These are phyloP conservation scores for Colletotrichum tabaci DNA, from an alignment of 2,329 filamentous ascomycete species.

Conservation along the genomic window DNA sequence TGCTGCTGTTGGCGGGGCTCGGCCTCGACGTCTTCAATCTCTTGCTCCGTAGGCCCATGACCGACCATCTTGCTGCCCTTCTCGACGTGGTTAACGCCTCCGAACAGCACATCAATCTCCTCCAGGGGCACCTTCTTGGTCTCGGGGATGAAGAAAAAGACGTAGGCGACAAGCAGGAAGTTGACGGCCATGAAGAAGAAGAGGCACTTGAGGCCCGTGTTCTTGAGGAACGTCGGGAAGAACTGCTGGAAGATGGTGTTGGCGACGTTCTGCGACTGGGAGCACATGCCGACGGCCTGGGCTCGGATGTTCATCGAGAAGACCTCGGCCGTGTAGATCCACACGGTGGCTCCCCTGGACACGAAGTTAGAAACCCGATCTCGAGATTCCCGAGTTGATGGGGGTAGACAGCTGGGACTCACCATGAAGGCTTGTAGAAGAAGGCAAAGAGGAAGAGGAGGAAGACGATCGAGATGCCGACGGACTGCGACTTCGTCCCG, in stretches of 20 bases:
- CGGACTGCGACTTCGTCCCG: slow-evolving; percentile 69
- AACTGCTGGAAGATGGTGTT: slow-evolving; percentile 79
- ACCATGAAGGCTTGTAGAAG: slow-evolving; percentile 80
- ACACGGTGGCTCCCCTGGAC: slow-evolving; percentile 66
- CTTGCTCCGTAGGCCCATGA: slow-evolving; percentile 3
- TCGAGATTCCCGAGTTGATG: background rate
- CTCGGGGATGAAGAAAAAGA: slow-evolving; percentile 66
- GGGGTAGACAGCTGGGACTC: slow-evolving; percentile 50
- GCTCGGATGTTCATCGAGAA: slow-evolving; percentile 80
- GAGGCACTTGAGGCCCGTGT: slow-evolving; percentile 61
- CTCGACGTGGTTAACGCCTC: slow-evolving; percentile 68
- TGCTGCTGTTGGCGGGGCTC: background rate
- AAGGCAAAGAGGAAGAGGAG: slow-evolving; percentile 76
- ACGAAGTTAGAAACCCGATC: background rate
- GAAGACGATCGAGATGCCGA: slow-evolving; percentile 77
- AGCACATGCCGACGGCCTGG: slow-evolving; percentile 78
- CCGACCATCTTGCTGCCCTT: slow-evolving; percentile 64
- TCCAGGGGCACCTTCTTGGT: slow-evolving; percentile 65
- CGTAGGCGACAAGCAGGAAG: slow-evolving; percentile 62
- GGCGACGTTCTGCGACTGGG: slow-evolving; percentile 73
- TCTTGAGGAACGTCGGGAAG: slow-evolving; percentile 76
- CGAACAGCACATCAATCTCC: slow-evolving; percentile 70
- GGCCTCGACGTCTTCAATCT: background rate
- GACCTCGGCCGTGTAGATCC: slow-evolving; percentile 80
- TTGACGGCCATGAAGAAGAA: slow-evolving; percentile 58